phyloP scores from a whole-genome alignment of 2,329 filamentous ascomycete genomes.

The Hortaea werneckii region DNA sequence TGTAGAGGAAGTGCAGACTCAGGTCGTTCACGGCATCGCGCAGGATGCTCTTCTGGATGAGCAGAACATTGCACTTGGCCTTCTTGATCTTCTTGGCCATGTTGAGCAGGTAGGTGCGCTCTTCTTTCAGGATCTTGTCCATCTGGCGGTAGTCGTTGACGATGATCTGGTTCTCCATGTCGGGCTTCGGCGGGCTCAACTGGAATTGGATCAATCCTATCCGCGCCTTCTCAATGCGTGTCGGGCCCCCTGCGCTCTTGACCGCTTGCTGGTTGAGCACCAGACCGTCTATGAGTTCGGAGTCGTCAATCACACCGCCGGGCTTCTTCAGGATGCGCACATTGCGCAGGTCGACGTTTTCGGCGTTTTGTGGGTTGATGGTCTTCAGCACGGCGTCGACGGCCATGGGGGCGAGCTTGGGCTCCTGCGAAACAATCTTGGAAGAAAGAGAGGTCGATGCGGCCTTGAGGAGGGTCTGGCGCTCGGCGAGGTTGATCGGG shows the following conservation, averaged over 20 bases:
- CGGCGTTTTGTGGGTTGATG: slow-evolving; percentile 88
- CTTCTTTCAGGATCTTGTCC: slow-evolving; percentile 99
- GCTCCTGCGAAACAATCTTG: slow-evolving; percentile 97
- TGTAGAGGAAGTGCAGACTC: slow-evolving; percentile 92
- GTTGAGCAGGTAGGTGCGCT: slow-evolving; percentile 94
- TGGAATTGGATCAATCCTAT: slow-evolving; percentile 99
- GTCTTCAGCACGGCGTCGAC: slow-evolving; percentile 93
- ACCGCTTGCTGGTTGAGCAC: slow-evolving; percentile 87
- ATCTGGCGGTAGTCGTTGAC: slow-evolving; percentile 99
- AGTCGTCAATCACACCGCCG: slow-evolving; percentile 95
- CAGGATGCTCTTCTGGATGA: slow-evolving; percentile 98
- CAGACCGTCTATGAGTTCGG: slow-evolving; percentile 89
- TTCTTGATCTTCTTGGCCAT: slow-evolving; percentile 99
- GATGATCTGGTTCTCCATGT: slow-evolving; percentile 99
- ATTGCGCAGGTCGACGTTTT: slow-evolving; percentile 94
- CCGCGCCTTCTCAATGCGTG: slow-evolving; percentile 90
- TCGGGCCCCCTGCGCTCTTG: slow-evolving; percentile 84
- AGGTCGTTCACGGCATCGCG: slow-evolving; percentile 96
- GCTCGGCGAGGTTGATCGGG: slow-evolving; percentile 81
- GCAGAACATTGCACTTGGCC: slow-evolving; percentile 95
- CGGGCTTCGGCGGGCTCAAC: slow-evolving; percentile 92
- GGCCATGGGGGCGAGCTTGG: slow-evolving; percentile 93
- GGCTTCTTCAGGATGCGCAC: slow-evolving; percentile 97
- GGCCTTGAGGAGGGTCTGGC: slow-evolving; percentile 82
- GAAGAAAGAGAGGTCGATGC: slow-evolving; percentile 95